Evolutionary conservation across 2,329 filamentous ascomycete genomes (phyloP).

Genomic region (Fusarium fracticaudum): DNA sequence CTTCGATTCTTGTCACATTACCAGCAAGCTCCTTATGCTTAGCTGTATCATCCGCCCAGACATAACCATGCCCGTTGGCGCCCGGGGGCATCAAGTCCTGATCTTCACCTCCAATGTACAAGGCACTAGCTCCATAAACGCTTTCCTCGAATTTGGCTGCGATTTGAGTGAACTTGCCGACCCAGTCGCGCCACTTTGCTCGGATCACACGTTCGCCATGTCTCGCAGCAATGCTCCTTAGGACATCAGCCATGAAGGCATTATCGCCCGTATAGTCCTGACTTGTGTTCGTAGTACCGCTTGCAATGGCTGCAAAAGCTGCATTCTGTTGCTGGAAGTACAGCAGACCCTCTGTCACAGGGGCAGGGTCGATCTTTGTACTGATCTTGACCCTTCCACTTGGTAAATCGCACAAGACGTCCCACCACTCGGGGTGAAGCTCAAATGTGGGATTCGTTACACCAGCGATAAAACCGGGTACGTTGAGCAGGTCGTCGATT

Average conservation of each 20-base stretch:
- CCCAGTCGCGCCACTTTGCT: constrained; percentile 93
- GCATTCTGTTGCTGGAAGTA: constrained; percentile 88
- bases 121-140: constrained; percentile 90
- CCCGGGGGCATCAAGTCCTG: constrained; percentile 66
- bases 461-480: constrained; percentile 96
- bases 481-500: constrained; percentile 93
- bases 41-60: constrained; percentile 86
- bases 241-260: constrained; percentile 87
- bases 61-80: constrained; percentile 87
- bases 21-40: constrained; percentile 89
- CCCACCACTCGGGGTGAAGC: constrained; percentile 97
- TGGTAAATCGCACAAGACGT: constrained; percentile 91
- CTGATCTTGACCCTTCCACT: constrained; percentile 96
- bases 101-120: constrained; percentile 85
- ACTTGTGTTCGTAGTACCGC: constrained; percentile 51
- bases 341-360: constrained; percentile 82
- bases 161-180: constrained; percentile 92
- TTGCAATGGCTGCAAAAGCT: constrained; percentile 60
- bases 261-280: constrained; percentile 85
- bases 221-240: constrained; percentile 83
- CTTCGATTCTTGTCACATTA: constrained; percentile 92
- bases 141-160: constrained; percentile 94
- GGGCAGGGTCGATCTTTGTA: constrained; percentile 82
- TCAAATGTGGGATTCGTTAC: constrained; percentile 98
- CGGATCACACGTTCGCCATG: constrained; percentile 91